Evolutionary conservation across 768 basidiomycete species (phyloP).

Genomic region (Strobilomyces dryophilus): DNA sequence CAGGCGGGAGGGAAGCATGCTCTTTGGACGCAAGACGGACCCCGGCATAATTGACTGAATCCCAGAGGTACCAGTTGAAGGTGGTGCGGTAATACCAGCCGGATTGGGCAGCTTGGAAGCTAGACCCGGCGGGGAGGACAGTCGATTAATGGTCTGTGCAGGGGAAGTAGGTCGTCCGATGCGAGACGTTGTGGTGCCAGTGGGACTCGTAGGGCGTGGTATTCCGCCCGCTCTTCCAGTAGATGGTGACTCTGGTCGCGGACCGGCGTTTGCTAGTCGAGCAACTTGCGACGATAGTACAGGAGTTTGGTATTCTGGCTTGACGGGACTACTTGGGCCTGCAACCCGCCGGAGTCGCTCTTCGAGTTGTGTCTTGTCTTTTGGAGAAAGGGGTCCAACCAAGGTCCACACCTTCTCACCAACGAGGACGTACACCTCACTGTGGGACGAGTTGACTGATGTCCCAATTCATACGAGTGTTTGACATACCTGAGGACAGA

Average conservation of each 20-base stretch:
- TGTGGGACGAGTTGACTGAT: slow-evolving; percentile 28
- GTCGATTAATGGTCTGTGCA: slow-evolving; percentile 35
- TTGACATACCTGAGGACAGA: slow-evolving; percentile 68
- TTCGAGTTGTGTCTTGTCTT: slow-evolving; percentile 91
- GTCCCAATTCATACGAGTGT: not conserved
- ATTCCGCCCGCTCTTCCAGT: slow-evolving; percentile 39
- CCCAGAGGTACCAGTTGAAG: slow-evolving; percentile 16
- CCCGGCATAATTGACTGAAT: slow-evolving; percentile 33
- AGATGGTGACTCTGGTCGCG: slow-evolving; percentile 50
- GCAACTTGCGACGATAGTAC: slow-evolving; percentile 46
- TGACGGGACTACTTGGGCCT: slow-evolving; percentile 50
- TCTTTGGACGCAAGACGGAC: slow-evolving; percentile 53
- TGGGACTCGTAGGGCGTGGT: slow-evolving; percentile 48
- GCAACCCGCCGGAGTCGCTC: slow-evolving; percentile 82
- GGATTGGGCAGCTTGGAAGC: slow-evolving; percentile 40
- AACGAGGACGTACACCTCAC: slow-evolving; percentile 76
- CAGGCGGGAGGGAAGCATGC: slow-evolving; percentile 69
- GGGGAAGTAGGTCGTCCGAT: slow-evolving; percentile 42
- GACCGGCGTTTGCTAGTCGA: slow-evolving; percentile 43
- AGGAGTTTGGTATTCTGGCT: slow-evolving; percentile 37
- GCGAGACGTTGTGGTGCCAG: slow-evolving; percentile 36
- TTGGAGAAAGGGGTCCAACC: slow-evolving; percentile 71
- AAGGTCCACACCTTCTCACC: slow-evolving; percentile 84
- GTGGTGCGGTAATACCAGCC: slow-evolving; percentile 9
- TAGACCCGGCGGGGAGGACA: slow-evolving; percentile 46